Evolutionary conservation across 208 protist genomes (phyloP).

Genomic region (Leptomonas pyrrhocoris): DNA sequence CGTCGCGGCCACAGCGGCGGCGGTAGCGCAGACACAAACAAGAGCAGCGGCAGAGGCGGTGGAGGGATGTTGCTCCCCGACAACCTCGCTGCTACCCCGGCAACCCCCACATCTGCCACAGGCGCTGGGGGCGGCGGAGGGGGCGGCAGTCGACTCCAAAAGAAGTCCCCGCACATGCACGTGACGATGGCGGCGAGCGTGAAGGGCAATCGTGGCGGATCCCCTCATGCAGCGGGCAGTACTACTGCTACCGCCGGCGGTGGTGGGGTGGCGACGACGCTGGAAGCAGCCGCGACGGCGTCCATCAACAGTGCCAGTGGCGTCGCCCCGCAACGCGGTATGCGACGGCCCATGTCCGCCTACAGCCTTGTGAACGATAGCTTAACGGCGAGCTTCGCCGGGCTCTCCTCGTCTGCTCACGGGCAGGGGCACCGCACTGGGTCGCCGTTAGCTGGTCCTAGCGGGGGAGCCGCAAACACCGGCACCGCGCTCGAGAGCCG

Average conservation of each 20-base stretch:
- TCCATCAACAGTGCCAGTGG: conserved; percentile 14
- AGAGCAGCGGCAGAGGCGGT: conserved; percentile 4
- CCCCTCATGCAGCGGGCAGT: conserved; percentile 1
- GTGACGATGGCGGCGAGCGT: conserved; percentile 22
- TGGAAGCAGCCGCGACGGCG: background rate
- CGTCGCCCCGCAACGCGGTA: conserved; percentile 44
- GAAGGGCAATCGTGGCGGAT: conserved; percentile 6
- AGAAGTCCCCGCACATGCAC: conserved; percentile 29
- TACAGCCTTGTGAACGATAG: conserved; percentile 30
- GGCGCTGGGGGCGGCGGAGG: background rate
- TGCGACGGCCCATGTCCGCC: conserved; percentile 37
- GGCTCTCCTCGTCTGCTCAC: background rate
- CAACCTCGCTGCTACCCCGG: background rate
- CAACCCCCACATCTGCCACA: background rate
- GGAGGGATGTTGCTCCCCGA: conserved; percentile 12
- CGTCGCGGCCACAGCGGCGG: background rate
- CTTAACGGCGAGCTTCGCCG: background rate
- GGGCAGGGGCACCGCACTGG: background rate
- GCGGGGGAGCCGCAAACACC: background rate
- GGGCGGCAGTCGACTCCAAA: conserved; percentile 18
- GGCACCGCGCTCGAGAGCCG: background rate
- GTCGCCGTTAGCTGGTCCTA: background rate
- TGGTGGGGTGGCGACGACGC: background rate
- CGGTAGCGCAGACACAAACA: background rate
- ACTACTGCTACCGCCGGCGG: background rate